Evolutionary conservation across 1,284 basidiomycete species (phyloP).

Genomic region (Papiliotrema nemorosa): DNA sequence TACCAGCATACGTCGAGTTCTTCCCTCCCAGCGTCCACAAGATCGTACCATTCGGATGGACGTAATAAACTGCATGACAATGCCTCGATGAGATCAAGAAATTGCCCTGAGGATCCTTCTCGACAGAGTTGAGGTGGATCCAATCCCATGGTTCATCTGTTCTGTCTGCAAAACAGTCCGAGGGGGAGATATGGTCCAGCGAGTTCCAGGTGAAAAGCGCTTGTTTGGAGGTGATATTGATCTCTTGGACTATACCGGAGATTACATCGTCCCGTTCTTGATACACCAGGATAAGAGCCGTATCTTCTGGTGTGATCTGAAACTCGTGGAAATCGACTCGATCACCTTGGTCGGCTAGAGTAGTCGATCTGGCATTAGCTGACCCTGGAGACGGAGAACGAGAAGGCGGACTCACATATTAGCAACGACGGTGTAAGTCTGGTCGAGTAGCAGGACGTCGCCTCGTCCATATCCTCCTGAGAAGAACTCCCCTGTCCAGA

Average conservation of each 20-base stretch:
- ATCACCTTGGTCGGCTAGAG: not conserved
- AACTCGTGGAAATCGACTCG: conserved; percentile 13
- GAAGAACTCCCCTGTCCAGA: conserved; percentile 33
- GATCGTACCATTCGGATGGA: conserved; percentile 25
- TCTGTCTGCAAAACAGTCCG: conserved; percentile 16
- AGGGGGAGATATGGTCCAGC: conserved; percentile 31
- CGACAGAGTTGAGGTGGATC: conserved; percentile 41
- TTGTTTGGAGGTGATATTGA: conserved; percentile 33
- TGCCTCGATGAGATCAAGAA: conserved; percentile 42
- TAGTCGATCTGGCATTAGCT: not conserved
- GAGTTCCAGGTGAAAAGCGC: conserved; percentile 34
- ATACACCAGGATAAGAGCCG: conserved; percentile 38
- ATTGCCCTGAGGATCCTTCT: conserved; percentile 38
- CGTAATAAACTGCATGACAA: conserved; percentile 36
- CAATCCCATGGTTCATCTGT: conserved; percentile 27
- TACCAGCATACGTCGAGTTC: conserved; percentile 28
- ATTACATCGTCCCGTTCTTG: conserved; percentile 18
- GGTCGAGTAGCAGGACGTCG: conserved; percentile 23
- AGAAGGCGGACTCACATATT: conserved; percentile 15
- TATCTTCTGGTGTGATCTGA: conserved; percentile 34
- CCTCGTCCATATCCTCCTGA: conserved; percentile 26
- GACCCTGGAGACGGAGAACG: not conserved
- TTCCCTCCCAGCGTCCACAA: conserved; percentile 39
- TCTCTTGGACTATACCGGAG: conserved; percentile 33
- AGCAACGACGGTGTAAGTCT: conserved; percentile 26